Evolutionary conservation across 2,329 filamentous ascomycete species (phyloP), one percentile per base, ranked within the genome.

Genomic region (Ophiocordyceps camponoti-leonardi): DNA sequence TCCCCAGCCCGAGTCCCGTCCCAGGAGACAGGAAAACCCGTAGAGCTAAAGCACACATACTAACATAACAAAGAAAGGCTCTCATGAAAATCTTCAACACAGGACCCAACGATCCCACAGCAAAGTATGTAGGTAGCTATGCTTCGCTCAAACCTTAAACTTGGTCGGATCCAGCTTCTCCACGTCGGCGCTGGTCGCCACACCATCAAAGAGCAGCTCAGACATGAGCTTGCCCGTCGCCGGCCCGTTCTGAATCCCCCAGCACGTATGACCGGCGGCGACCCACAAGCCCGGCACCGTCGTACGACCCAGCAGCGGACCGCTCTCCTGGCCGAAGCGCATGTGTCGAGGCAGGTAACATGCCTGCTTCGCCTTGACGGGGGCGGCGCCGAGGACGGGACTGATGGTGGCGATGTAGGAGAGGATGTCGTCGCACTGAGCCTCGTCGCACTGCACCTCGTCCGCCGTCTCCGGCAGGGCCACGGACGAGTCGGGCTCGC

Each of bases 201-300:
- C 63, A 1, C 83, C 84, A 46, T 88, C 83, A 54, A 88, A 78
- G 2, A 92, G 66, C 62, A 84, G 78, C 61, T 90, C 83, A 35
- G 82, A 81, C 67, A 92, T 81, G 37, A 90, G 61, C 63, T 81
- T 85, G 4, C 85, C 85, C 8, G 90, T 96, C 1, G 74, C 92
- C 1, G 90, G 88, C 1, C 80, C 86, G 65, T 98, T 96, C 66
- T 96, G 90, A 20, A 98, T 94, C 0, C 92, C 92, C 92, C 92
- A 98, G 65, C 90, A 96, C 1, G 87, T 94, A 67, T 98, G 92
- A 0, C 92, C 92, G 0, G 86, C 75, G 0, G 92, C 92, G 48
- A 96, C 69, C 60, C 83, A 81, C 41, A 96, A 56, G 0, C 88
- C 87, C 7, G 77, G 74, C 0, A 81, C 76, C 2, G 74, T 73